These are phyloP conservation scores for Tuctoria greenei DNA, from an alignment of 176 grass and related monocot species.

Conservation along the genomic window DNA sequence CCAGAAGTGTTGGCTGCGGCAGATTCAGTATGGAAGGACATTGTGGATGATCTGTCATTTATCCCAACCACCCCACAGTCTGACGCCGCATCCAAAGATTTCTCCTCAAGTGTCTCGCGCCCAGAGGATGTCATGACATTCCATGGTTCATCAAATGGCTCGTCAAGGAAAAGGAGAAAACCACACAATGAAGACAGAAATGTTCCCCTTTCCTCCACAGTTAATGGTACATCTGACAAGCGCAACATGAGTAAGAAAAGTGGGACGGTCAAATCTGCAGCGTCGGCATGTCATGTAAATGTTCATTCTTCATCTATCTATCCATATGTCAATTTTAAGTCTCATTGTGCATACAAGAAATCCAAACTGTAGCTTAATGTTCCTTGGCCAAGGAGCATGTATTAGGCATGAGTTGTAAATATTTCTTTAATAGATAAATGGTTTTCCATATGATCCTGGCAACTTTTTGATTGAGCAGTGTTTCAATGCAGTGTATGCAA, in stretches of 20 bases:
- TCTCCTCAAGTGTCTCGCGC: background rate
- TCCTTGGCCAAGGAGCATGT: conserved; percentile 9
- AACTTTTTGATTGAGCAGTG: conserved; percentile 2
- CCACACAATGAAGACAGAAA: conserved; percentile 35
- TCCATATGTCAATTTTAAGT: conserved; percentile 15
- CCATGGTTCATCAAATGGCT: conserved; percentile 11
- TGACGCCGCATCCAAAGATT: conserved; percentile 38
- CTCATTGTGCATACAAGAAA: conserved; percentile 9
- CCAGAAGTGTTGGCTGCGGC: conserved; percentile 37
- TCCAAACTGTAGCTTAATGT: background rate
- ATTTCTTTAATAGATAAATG: background rate
- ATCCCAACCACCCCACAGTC: conserved; percentile 40
- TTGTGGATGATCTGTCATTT: conserved; percentile 77
- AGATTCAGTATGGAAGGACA: conserved; percentile 71
- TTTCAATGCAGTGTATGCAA: conserved; percentile 50
- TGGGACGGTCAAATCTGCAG: conserved; percentile 37
- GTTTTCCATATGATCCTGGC: background rate
- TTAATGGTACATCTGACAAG: conserved; percentile 33
- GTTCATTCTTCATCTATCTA: conserved; percentile 11
- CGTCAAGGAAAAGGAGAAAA: conserved; percentile 49
- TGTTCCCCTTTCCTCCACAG: conserved; percentile 30
- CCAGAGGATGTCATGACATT: background rate
- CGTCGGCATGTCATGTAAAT: conserved; percentile 58
- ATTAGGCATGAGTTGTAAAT: conserved; percentile 8
- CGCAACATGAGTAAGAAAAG: conserved; percentile 40